Conservation (phyloP, 169 alveolate species). For the Plasmodium vinckei region DNA sequence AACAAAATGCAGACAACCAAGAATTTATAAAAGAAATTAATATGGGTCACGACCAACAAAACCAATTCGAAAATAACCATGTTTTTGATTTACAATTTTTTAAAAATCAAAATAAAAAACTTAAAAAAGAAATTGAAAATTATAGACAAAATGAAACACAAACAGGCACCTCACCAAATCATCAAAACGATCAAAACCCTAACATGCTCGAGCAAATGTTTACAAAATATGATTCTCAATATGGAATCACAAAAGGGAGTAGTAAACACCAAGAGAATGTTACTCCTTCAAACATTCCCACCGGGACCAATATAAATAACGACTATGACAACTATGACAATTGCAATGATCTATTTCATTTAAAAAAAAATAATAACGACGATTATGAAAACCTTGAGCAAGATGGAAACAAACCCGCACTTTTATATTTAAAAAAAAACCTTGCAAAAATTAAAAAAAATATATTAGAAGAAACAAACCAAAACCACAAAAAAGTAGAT, state of each 20-base stretch:
- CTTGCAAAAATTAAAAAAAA: constrained; percentile 7
- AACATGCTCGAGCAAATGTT: background rate
- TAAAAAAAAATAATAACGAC: background rate
- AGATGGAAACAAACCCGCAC: constrained; percentile 29
- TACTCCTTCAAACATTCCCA: background rate
- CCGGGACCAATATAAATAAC: background rate
- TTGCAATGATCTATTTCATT: constrained; percentile 13
- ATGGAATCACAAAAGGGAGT: background rate
- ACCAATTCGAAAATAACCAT: background rate
- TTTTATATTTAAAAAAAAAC: constrained; percentile 45
- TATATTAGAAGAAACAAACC: constrained; percentile 3
- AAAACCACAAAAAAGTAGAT: background rate
- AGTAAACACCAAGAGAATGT: background rate
- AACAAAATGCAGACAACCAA: constrained; percentile 41
- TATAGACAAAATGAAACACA: constrained; percentile 9
- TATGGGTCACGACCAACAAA: background rate
- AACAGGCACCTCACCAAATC: background rate
- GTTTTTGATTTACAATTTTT: background rate
- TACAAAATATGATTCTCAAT: background rate
- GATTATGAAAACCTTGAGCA: background rate
- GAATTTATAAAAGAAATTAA: constrained; percentile 41
- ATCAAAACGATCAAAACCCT: background rate
- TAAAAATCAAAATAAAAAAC: constrained; percentile 33
- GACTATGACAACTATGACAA: background rate
- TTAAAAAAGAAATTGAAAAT: constrained; percentile 42